Evolutionary conservation across 1,139 yeast genomes (phyloP), one percentile per base, ranked within the genome.

Genomic region (Geotrichum reessii): DNA sequence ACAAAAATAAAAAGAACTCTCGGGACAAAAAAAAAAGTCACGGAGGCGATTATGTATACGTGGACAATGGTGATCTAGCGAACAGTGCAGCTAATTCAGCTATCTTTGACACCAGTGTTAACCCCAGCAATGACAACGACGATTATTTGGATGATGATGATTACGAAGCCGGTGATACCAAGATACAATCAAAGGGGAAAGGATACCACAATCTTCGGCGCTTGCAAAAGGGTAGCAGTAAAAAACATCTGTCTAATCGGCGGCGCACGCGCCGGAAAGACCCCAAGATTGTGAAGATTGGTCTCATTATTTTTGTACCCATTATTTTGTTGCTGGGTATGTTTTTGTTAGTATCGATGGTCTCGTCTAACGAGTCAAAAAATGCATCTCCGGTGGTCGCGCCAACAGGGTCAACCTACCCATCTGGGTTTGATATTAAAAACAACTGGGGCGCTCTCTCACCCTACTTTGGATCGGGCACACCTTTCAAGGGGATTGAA

Each of bases 401-500:
- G 3, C 78, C 75, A 5, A 74, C 78, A 1, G 78, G 78, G 12
- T 63, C 67, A 6, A 63, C 66, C 2, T 74, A 67, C 61, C 69
- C 73, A 11, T 65, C 70, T 28, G 76, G 75, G 47, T 75, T 75
- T 62, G 70, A 74, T 63, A 74, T 74, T 71, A 69, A 68, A 62
- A 74, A 74, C 58, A 73, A 75, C 55, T 75, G 78, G 78, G 78
- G 78, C 31, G 63, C 76, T 8, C 66, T 70, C 53, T 72, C 77
- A 37, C 78, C 78, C 14, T 75, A 73, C 63, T 74, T 74, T 62
- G 76, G 73, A 25, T 64, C 72, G n/a, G 78, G 78, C 22, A 64
- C 66, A 8, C 65, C 67, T 9, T 73, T 69, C 57, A 67, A 64
- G 19, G 75, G 74, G 5, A 64, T 71, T 17, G 66, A 65, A 55